Percentiles rank a stretch among this genome's conserved stretches.
phyloP scores from a whole-genome alignment of 192 early-diverging fungal species.

The Piromyces sp. region DNA sequence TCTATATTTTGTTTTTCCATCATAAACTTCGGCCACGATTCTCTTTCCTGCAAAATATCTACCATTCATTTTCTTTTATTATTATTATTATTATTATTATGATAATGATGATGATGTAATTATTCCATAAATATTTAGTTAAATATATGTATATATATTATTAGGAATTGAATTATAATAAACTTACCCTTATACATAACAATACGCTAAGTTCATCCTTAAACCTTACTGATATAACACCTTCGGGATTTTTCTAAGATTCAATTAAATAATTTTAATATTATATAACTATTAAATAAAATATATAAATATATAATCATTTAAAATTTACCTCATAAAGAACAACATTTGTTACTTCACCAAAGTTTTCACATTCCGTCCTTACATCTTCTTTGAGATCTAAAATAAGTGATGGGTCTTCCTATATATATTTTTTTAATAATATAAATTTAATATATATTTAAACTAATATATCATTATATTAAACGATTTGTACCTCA shows the following conservation, averaged over 20 bases:
- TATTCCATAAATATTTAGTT: too few relatives aligned
- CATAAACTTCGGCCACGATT: slow-evolving; percentile 57
- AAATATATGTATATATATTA: too few relatives aligned
- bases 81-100: too few relatives aligned
- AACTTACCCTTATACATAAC: slow-evolving; percentile 64
- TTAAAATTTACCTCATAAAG: slow-evolving; percentile 71
- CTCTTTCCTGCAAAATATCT: slow-evolving; percentile 75
- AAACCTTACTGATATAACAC: slow-evolving; percentile 76
- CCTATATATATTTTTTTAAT: too few relatives aligned
- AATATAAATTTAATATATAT: background rate
- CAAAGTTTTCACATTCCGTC: slow-evolving; percentile 79
- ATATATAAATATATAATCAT: background rate
- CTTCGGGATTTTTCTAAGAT: slow-evolving; percentile 49
- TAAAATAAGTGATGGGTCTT: slow-evolving; percentile 66
- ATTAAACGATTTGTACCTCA: too few relatives aligned
- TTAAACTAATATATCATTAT: background rate
- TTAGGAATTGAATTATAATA: too few relatives aligned
- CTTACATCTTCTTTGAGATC: slow-evolving; percentile 90
- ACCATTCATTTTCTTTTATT: slow-evolving; percentile 60
- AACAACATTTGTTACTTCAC: slow-evolving; percentile 83
- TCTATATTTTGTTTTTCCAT: slow-evolving; percentile 67
- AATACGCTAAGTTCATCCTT: slow-evolving; percentile 58
- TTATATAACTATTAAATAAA: background rate
- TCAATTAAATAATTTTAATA: background rate
- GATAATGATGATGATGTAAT: too few relatives aligned